phyloP scores from a whole-genome alignment of 2,329 filamentous ascomycete species.

The Paecilomyces sp. region DNA sequence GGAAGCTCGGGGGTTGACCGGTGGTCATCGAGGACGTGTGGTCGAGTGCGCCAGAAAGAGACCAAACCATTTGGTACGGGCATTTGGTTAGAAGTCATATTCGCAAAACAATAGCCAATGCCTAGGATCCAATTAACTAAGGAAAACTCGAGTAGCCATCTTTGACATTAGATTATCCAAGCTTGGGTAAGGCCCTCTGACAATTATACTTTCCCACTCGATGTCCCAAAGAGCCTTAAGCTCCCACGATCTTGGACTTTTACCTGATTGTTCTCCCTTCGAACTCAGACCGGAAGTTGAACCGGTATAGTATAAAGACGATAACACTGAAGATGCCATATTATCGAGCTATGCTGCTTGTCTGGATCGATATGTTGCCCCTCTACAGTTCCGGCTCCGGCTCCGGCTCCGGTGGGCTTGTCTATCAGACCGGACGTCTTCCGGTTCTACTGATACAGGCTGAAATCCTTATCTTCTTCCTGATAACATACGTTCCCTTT shows the following conservation, averaged over 20 bases:
- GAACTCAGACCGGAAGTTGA: not conserved
- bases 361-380: not conserved
- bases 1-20: conserved; percentile 35
- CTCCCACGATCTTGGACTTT: not conserved
- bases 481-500: not conserved
- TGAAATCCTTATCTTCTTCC: not conserved
- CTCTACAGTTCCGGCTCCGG: not conserved
- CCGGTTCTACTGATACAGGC: not conserved
- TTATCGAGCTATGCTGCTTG: not conserved
- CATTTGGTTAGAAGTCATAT: not conserved
- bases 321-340: not conserved
- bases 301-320: not conserved
- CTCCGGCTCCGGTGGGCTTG: not conserved
- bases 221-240: not conserved
- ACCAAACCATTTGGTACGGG: conserved; percentile 5
- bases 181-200: not conserved
- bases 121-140: not conserved
- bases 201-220: not conserved
- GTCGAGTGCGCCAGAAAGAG: conserved; percentile 37
- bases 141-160: not conserved
- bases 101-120: not conserved
- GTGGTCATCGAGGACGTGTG: conserved; percentile 32
- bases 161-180: not conserved
- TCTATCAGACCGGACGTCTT: not conserved
- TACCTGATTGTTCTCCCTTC: not conserved